These are phyloP conservation scores for Hyphopichia homilentoma DNA, from an alignment of 805 yeast species.

Conservation along the genomic window DNA sequence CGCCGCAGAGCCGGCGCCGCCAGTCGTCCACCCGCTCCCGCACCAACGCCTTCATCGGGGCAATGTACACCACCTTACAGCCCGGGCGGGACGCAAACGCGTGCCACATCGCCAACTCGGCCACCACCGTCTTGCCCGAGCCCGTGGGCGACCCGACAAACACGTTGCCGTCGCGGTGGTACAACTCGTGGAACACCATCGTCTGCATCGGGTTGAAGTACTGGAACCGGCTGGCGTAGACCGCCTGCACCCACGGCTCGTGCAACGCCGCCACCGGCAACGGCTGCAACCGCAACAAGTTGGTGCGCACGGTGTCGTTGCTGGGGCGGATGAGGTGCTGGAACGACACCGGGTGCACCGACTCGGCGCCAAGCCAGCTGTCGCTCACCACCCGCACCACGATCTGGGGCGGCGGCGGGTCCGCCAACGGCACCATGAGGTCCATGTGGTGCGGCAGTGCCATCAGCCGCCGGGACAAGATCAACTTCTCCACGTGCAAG, in stretches of 20 bases:
- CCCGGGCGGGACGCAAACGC: constrained; percentile 82
- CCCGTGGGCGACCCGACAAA: constrained; percentile 99
- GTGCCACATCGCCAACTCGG: constrained; percentile 96
- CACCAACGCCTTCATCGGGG: constrained; percentile 87
- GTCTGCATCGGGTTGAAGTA: constrained; percentile 99
- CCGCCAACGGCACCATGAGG: constrained; percentile 86
- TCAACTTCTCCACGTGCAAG: constrained; percentile 77
- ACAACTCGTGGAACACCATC: constrained; percentile 88
- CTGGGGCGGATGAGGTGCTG: constrained; percentile 87
- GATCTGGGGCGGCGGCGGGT: constrained; percentile 88
- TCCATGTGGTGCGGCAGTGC: constrained; percentile 66
- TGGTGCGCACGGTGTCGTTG: constrained; percentile 82
- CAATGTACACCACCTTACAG: constrained; percentile 78
- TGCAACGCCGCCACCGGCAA: constrained; percentile 80
- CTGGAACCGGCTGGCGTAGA: constrained; percentile 65
- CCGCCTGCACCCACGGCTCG: constrained; percentile 58
- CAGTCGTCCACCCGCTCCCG: constrained; percentile 83
- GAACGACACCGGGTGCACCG: constrained; percentile 73
- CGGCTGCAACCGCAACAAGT: constrained; percentile 76
- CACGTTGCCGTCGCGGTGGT: constrained; percentile 72
- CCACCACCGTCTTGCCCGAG: constrained; percentile 96
- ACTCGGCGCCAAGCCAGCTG: constrained; percentile 84
- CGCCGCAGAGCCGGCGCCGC: constrained; percentile 58
- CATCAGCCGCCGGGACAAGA: constrained; percentile 58
- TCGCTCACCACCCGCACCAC: constrained; percentile 79